Evolutionary conservation across 768 basidiomycete genomes (phyloP).

Genomic region (Termitomyces eurrhizus): DNA sequence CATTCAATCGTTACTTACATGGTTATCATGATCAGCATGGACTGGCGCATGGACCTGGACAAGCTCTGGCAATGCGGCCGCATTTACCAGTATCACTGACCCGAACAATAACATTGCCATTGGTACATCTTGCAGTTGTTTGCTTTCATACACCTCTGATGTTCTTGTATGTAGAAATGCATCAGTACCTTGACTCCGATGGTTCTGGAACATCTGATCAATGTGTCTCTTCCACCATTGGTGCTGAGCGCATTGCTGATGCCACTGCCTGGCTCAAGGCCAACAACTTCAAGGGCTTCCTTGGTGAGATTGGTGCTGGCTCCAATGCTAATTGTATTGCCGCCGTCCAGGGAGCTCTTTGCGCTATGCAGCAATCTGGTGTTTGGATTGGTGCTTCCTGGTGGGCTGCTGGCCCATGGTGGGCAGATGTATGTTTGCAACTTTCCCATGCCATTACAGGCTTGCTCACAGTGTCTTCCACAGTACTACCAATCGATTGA

Average conservation of each 20-base stretch:
- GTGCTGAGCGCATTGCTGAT: conserved; percentile 49
- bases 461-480: conserved; percentile 4
- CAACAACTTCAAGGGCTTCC: conserved; percentile 58
- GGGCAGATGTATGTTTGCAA: conserved; percentile 41
- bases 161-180: conserved; percentile 45
- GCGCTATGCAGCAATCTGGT: conserved; percentile 53
- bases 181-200: conserved; percentile 68
- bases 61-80: conserved; percentile 52
- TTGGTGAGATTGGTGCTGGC: conserved; percentile 60
- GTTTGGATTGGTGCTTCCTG: conserved; percentile 53
- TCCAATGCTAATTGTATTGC: conserved; percentile 40
- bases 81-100: conserved; percentile 49
- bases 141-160: background rate
- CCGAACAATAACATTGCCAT: conserved; percentile 61
- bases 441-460: background rate
- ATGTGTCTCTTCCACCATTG: conserved; percentile 60
- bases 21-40: conserved; percentile 33
- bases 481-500: conserved; percentile 62
- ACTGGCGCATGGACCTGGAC: conserved; percentile 64
- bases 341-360: conserved; percentile 53
- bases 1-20: conserved; percentile 4
- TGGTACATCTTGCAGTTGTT: conserved; percentile 27
- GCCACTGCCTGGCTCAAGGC: conserved; percentile 58
- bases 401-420: conserved; percentile 68
- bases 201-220: conserved; percentile 49